A percentile compares a stretch with the other conserved stretches of the same genome.
phyloP scores from a whole-genome alignment of 306 rosid species.

The Sophora flavescens region DNA sequence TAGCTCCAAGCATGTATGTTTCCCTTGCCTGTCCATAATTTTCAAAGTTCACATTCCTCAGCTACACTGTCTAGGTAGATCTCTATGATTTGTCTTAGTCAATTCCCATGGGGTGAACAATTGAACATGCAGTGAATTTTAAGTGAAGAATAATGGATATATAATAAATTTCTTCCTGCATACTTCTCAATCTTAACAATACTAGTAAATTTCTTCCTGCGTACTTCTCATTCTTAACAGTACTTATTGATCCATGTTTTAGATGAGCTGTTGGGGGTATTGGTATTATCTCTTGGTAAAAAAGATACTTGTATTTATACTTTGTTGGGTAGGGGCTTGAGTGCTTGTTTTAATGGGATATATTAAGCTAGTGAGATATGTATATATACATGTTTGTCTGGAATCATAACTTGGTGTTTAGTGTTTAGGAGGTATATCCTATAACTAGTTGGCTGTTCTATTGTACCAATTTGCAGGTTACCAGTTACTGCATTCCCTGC shows the following conservation, averaged over 20 bases:
- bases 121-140: not conserved
- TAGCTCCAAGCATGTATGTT: not conserved
- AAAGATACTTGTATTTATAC: not conserved
- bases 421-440: not conserved
- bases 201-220: not conserved
- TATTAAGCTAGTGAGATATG: not conserved
- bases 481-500: constrained; percentile 17
- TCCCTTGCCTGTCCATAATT: not conserved
- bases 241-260: not conserved
- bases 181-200: not conserved
- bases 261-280: not conserved
- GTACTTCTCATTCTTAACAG: not conserved
- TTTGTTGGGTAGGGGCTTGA: not conserved
- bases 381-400: not conserved
- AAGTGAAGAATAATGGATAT: not conserved
- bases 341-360: not conserved
- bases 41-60: not conserved
- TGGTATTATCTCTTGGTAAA: not conserved
- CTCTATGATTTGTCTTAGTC: constrained; percentile 17
- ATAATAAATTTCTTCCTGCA: not conserved
- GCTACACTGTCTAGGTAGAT: not conserved
- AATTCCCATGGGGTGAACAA: not conserved
- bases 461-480: constrained; percentile 50
- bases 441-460: constrained; percentile 21
- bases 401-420: not conserved